Conservation (phyloP, 2,329 filamentous ascomycete genomes). For the Amauroascus verrucosus region DNA sequence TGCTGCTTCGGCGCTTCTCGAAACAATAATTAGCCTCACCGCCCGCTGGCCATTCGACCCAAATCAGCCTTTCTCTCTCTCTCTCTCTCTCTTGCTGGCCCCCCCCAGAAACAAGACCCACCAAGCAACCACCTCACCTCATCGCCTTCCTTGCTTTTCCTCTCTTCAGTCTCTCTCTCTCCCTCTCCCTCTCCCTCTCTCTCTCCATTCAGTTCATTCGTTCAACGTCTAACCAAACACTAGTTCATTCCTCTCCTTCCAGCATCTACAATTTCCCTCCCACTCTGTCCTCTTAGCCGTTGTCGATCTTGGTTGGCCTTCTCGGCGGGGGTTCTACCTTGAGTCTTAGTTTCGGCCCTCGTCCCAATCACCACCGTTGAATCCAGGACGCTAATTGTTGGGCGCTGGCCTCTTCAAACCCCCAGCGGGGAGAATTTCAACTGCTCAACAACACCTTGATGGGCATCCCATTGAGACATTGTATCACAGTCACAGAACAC, state of each 20-base stretch:
- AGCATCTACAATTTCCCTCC: too few relatives aligned
- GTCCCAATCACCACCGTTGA: background rate
- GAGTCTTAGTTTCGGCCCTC: background rate
- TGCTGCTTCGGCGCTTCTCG: slow-evolving; percentile 9
- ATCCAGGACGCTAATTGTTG: slow-evolving; percentile 1
- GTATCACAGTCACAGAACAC: slow-evolving; percentile 2
- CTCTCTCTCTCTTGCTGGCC: background rate
- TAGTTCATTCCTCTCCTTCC: too few relatives aligned
- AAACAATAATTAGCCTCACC: slow-evolving; percentile 7
- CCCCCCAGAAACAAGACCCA: background rate
- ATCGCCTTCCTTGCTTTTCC: background rate
- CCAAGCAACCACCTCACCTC: background rate
- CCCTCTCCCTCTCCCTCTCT: background rate
- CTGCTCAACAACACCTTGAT: background rate
- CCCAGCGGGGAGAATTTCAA: background rate
- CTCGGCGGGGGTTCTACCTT: background rate
- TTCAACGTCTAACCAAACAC: too few relatives aligned
- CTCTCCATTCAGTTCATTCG: background rate
- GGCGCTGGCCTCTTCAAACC: background rate
- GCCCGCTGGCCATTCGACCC: slow-evolving; percentile 1
- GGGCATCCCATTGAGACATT: slow-evolving; percentile 4
- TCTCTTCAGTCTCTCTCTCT: too few relatives aligned
- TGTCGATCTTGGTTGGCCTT: too few relatives aligned
- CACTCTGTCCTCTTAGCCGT: too few relatives aligned
- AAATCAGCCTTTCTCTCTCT: background rate